phyloP scores from a whole-genome alignment of 2,329 filamentous ascomycete genomes.

The Nemania serpens region DNA sequence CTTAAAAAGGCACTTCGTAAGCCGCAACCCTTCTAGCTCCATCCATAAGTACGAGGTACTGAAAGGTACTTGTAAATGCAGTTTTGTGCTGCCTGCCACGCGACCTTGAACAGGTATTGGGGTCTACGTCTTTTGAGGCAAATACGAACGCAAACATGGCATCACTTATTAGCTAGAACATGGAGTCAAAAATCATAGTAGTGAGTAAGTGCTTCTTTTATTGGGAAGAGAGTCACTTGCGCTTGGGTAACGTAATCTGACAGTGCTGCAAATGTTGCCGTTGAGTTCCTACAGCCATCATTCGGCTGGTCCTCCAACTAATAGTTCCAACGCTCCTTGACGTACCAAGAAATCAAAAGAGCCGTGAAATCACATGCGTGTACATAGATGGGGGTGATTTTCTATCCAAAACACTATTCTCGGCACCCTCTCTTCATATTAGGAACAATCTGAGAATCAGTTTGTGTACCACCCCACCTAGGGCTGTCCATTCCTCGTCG shows the following conservation, averaged over 20 bases:
- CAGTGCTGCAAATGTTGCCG: constrained; percentile 2
- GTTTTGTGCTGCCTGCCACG: no score
- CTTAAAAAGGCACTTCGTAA: no score
- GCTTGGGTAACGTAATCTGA: constrained; percentile 17
- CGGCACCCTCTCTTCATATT: constrained; percentile 17
- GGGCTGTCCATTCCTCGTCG: constrained; percentile 33
- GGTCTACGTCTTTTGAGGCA: neutral
- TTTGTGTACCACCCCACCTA: constrained; percentile 4
- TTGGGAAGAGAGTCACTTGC: neutral
- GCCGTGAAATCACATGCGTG: constrained; percentile 17
- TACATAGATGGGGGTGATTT: constrained; percentile 21
- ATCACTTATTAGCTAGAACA: neutral
- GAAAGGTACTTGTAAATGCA: no score
- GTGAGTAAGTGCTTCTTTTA: neutral
- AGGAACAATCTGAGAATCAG: constrained; percentile 31
- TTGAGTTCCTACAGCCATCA: constrained; percentile 3
- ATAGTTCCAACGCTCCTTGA: constrained; percentile 16
- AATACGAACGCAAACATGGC: neutral
- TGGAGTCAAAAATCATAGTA: neutral
- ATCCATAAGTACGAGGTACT: no score
- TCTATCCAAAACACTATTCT: constrained; percentile 28
- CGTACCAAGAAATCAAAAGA: constrained; percentile 17
- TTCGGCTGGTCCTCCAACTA: neutral
- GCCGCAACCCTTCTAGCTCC: neutral
- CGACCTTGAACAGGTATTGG: no score